Evolutionary conservation across 1,139 yeast species (phyloP), one percentile per base, ranked within the genome.

Genomic region (Torulaspora globosa): DNA sequence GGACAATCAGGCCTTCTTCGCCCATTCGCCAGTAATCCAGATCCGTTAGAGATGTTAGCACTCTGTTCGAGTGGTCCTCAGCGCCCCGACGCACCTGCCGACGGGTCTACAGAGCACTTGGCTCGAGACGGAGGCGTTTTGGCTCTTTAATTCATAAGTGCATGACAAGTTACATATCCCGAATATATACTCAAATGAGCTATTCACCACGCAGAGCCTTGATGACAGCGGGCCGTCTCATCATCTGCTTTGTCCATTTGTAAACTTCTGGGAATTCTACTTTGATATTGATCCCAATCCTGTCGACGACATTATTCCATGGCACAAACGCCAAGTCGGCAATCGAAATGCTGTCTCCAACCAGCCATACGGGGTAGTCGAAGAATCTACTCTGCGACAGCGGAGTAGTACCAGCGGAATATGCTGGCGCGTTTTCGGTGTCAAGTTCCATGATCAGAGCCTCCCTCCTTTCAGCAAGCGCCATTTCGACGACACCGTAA

Each of bases 301-400:
- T 74, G 66, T 87, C 96, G 41, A 89, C 96, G 18, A 90, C 96
- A 62, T 89, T 90, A 67, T 90, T 90, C 97, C 97, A 90, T 10
- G 97, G 95, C 27, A 89, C 96, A 70, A 89, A 90, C 21, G 92
- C 80, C 60, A 90, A 73, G 66, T 90, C 97, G 3, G 97, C 97
- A 42, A 89, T 82, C 2, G 97, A 86, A 45, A 92, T 84, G 47
- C 86, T 72, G 61, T 88, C 96, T 28, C 96, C 95, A 6, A 89
- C 96, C 27, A 90, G 73, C 97, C 97, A 90, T 30, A 90, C 94
- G 1, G 97, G 96, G 59, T 87, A 85, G 60, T 88, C 96, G 60
- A 88, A 87, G 69, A 85, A 88, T 65, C 92, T 76, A 44, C 90
- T 82, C 64, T 86, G 94, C 19, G 89, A 80, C 52, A 88, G 69